A percentile compares a stretch with the other conserved stretches of the same genome.
Evolutionary conservation across 1,284 basidiomycete genomes (phyloP).

Genomic region (Cryptococcus hybrid): DNA sequence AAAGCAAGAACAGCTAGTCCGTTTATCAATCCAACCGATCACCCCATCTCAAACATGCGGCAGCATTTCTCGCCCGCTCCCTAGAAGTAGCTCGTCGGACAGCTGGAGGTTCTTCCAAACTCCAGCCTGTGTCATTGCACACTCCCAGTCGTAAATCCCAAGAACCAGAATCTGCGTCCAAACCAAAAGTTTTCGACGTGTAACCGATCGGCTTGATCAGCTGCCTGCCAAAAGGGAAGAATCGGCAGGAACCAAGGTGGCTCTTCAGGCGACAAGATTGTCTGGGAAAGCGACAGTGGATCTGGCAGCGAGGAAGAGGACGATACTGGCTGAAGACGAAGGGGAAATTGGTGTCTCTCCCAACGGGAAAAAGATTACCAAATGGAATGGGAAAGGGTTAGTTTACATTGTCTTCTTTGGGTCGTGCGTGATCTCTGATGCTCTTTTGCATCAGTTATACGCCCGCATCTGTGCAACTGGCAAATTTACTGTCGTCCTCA

Average conservation of each 20-base stretch:
- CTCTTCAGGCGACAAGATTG: constrained; percentile 7
- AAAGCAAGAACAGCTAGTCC: no score
- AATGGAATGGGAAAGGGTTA: constrained; percentile 33
- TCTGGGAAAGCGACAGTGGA: constrained; percentile 3
- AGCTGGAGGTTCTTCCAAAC: neutral
- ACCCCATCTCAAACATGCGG: no score
- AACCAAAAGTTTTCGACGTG: neutral
- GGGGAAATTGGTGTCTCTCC: constrained; percentile 42
- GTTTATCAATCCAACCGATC: no score
- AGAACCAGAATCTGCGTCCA: neutral
- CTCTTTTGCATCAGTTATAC: constrained; percentile 9
- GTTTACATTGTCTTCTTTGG: neutral
- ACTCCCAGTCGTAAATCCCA: neutral
- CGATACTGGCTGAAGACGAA: constrained; percentile 15
- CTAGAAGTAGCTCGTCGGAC: no score
- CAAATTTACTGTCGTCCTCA: constrained; percentile 14
- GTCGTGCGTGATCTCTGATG: neutral
- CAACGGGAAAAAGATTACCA: constrained; percentile 25
- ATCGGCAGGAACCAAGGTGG: neutral
- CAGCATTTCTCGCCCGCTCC: no score
- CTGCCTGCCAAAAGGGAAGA: constrained; percentile 2
- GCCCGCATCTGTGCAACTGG: constrained; percentile 16
- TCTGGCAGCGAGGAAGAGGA: constrained; percentile 1
- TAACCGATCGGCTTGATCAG: constrained; percentile 2
- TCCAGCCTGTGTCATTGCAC: neutral